Conservation (phyloP, 2,329 filamentous ascomycete genomes). For the Aspergillus thermomutatus region DNA sequence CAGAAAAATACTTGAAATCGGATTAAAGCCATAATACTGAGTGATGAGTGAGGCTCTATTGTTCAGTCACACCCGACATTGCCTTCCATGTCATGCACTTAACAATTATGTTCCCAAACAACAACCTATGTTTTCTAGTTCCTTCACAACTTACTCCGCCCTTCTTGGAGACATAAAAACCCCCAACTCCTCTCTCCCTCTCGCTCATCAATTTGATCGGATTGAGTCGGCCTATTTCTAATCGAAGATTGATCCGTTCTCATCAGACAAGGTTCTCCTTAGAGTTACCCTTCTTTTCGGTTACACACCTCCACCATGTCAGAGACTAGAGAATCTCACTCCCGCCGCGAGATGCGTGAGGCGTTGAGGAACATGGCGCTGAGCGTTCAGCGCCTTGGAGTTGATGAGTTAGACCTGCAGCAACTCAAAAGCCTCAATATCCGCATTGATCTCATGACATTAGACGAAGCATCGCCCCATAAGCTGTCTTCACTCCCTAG, state of each 20-base stretch:
- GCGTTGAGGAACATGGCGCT: not conserved
- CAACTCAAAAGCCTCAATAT: conserved; percentile 3
- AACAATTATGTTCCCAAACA: too few species aligned
- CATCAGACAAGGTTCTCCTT: not conserved
- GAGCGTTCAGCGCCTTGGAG: not conserved
- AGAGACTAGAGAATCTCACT: not conserved
- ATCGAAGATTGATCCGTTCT: not conserved
- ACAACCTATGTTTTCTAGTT: too few species aligned
- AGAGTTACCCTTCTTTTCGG: not conserved
- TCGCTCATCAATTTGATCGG: not conserved
- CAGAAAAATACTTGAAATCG: too few species aligned
- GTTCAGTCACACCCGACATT: too few species aligned
- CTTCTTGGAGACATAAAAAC: too few species aligned
- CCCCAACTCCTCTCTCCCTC: not conserved
- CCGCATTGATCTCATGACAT: not conserved
- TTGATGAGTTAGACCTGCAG: conserved; percentile 4
- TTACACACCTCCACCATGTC: not conserved
- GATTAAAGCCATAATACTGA: too few species aligned
- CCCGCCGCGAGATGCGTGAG: not conserved
- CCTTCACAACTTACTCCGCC: too few species aligned
- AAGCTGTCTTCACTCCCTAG: conserved; percentile 4
- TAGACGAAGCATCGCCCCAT: not conserved
- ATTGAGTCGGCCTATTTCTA: not conserved
- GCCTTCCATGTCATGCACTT: too few species aligned
- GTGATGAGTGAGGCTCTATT: too few species aligned